Base-by-base conservation (phyloP, 164 flowering plant species). In the Akebia trifoliata region DNA sequence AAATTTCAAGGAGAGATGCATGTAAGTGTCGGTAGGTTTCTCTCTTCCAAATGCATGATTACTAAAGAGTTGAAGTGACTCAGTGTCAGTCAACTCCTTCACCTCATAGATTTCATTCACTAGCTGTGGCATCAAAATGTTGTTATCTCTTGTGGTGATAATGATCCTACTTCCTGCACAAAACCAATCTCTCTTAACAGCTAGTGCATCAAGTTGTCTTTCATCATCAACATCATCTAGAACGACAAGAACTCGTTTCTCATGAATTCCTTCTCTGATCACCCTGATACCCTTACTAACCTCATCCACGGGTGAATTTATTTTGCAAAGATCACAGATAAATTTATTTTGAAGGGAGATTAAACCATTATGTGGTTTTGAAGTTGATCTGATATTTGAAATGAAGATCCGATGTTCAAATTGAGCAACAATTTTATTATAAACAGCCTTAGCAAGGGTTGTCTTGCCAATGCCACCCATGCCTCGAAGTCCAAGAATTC, bases 401-500 rank as follows among this genome's bases (percentile, higher is more conserved):
- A 81, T 49, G 55, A 81, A 81, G 32, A 70, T 35, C 39, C 67
- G 69, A 7, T 38, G 36, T 42, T 60, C 31, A 35, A 81, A 81
- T 35, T 64, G 49, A 20, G 2, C 22, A 9, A 59, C 63, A 20
- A 81, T 69, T 47, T 67, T 69, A 59, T 76, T 81, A 36, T 58
- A 81, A 4, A 76, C 58, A 35, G 80, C 79, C 61, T 78, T 76
- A 38, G 81, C 78, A 20, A 81, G 71, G 45, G 84, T 80, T 36
- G 84, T 75, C 66, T 80, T 80, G 2, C 84, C 82, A 60, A 77
- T 44, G 14, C 85, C 81, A 12, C 78, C 79, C 50, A 71, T 68
- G 7, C 82, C 81, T 65, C 63, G 51, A 8, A 80, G 18, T n/a
- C 75, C 77, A 34, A 80, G 5, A 10, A 70, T 45, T 47, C 43